phyloP scores from a whole-genome alignment of 805 yeast genomes.

The Lipomyces sp. region DNA sequence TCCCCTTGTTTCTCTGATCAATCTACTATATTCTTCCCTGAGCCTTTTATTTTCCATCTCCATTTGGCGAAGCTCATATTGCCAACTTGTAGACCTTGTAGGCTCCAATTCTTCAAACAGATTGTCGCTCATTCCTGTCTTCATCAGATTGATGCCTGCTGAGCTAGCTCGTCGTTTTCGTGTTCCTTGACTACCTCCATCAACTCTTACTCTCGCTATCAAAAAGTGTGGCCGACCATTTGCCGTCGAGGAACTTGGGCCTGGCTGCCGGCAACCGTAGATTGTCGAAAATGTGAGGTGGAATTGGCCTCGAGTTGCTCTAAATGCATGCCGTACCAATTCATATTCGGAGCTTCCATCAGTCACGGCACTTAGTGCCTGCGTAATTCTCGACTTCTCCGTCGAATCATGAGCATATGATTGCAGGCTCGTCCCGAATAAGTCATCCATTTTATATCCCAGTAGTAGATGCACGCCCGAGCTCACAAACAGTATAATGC shows the following conservation, averaged over 20 bases:
- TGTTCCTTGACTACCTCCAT: background rate
- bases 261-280: background rate
- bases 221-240: conserved; percentile 5
- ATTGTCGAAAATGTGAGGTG: conserved; percentile 13
- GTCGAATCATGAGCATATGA: background rate
- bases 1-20: conserved; percentile 1
- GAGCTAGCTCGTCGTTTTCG: background rate
- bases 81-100: conserved; percentile 29
- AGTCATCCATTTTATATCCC: conserved; percentile 12
- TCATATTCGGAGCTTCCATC: background rate
- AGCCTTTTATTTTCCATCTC: conserved; percentile 24
- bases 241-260: background rate
- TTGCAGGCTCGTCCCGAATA: conserved; percentile 19
- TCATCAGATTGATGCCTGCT: background rate
- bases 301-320: conserved; percentile 10
- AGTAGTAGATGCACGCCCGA: conserved; percentile 6
- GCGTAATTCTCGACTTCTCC: conserved; percentile 16
- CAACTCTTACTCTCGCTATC: conserved; percentile 12
- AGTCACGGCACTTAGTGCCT: background rate
- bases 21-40: conserved; percentile 14
- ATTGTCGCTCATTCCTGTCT: conserved; percentile 4
- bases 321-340: conserved; percentile 13
- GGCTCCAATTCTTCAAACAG: conserved; percentile 22
- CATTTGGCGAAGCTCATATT: conserved; percentile 25
- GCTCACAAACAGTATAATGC: conserved; percentile 19